Percentiles rank a stretch among this genome's conserved stretches.
These are phyloP conservation scores for Glarea lozoyensis DNA, from an alignment of 495 filamentous ascomycete species.

Conservation along the genomic window DNA sequence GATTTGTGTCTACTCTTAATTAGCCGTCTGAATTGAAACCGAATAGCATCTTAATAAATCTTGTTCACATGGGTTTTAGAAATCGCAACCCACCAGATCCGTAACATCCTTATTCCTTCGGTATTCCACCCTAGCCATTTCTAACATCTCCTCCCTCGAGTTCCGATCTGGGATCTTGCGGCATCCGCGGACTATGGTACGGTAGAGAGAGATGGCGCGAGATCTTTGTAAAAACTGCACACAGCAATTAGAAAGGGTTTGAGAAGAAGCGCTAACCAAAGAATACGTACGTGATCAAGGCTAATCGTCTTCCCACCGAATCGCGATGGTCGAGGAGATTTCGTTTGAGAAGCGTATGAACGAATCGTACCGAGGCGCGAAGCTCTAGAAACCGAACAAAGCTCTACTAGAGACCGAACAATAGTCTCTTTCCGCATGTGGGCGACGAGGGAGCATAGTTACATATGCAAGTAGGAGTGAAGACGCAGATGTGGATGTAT, in stretches of 20 bases:
- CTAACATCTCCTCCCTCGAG: constrained; percentile 55
- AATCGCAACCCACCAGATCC: constrained; percentile 56
- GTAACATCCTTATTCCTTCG: constrained; percentile 61
- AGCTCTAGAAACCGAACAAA: too few species aligned
- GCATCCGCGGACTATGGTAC: constrained; percentile 43
- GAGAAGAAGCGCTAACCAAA: too few species aligned
- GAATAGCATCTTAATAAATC: too few species aligned
- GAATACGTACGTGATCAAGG: constrained; percentile 44
- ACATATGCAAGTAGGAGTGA: neutral
- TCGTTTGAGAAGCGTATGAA: constrained; percentile 1
- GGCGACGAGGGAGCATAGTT: too few species aligned
- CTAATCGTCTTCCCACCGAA: constrained; percentile 28
- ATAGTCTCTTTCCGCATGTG: too few species aligned
- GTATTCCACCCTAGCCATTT: constrained; percentile 69
- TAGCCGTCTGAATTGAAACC: constrained; percentile 10
- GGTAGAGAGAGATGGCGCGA: constrained; percentile 47
- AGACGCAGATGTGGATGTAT: neutral
- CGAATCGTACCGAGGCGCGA: too few species aligned
- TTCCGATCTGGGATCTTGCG: constrained; percentile 37
- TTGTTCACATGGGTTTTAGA: too few species aligned
- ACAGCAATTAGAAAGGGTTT: too few species aligned
- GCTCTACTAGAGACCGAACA: too few species aligned
- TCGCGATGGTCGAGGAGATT: neutral
- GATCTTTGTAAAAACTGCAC: constrained; percentile 50
- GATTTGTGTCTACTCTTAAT: constrained; percentile 31